Conservation (phyloP, 2,329 filamentous ascomycete genomes). For the Fonsecaea erecta region DNA sequence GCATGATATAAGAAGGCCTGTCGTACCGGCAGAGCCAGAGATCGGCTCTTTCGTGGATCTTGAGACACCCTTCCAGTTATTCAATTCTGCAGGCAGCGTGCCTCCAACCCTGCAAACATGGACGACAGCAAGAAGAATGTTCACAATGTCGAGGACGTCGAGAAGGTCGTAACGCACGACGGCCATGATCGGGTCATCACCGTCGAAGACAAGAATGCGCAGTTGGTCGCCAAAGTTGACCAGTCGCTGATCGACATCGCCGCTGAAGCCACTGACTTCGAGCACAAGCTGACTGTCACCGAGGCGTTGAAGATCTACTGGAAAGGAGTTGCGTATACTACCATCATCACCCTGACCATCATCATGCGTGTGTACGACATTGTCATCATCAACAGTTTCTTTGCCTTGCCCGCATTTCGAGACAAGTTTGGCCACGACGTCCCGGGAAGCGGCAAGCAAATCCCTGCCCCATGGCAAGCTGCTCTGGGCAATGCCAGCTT, state of each 20-base stretch:
- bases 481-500: slow-evolving; percentile 61
- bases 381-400: slow-evolving; percentile 38
- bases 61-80: not conserved
- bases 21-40: not conserved
- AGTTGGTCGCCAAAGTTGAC: slow-evolving; percentile 11
- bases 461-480: slow-evolving; percentile 62
- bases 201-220: slow-evolving; percentile 11
- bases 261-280: slow-evolving; percentile 8
- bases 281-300: slow-evolving; percentile 11
- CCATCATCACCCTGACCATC: slow-evolving; percentile 29
- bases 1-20: not conserved
- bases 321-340: slow-evolving; percentile 4
- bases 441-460: slow-evolving; percentile 46
- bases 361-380: slow-evolving; percentile 41
- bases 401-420: slow-evolving; percentile 43
- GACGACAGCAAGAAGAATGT: not conserved
- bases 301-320: slow-evolving; percentile 15
- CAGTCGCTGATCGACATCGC: slow-evolving; percentile 14
- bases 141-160: slow-evolving; percentile 6
- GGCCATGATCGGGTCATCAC: slow-evolving; percentile 1
- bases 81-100: not conserved
- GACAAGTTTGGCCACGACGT: slow-evolving; percentile 28
- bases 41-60: not conserved
- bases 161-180: slow-evolving; percentile 2
- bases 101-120: not conserved